Percentiles rank a stretch among this genome's conserved stretches.
phyloP scores from a whole-genome alignment of 306 rosid species.

The Glycyrrhiza uralensis region DNA sequence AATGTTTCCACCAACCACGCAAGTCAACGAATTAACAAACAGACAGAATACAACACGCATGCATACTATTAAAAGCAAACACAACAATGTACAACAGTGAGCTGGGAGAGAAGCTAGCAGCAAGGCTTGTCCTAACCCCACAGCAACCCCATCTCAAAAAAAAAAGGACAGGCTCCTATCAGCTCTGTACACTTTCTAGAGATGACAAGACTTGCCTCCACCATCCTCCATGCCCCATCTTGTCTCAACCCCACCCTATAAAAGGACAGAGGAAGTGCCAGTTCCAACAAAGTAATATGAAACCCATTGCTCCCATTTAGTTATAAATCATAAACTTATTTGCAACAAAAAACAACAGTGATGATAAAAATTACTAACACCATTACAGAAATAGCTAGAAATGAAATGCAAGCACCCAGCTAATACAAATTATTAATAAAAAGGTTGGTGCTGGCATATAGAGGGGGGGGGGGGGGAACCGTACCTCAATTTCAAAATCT shows the following conservation, averaged over 20 bases:
- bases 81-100: neutral
- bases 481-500: constrained; percentile 81
- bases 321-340: neutral
- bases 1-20: constrained; percentile 12
- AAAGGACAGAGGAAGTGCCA: neutral
- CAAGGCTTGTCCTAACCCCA: neutral
- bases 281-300: neutral
- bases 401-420: neutral
- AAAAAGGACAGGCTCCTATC: neutral
- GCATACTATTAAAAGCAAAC: neutral
- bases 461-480: too few relatives aligned
- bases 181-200: neutral
- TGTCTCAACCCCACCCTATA: neutral
- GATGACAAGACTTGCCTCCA: neutral
- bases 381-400: constrained; percentile 5
- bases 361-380: neutral
- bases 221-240: neutral
- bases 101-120: constrained; percentile 6
- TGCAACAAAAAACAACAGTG: neutral
- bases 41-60: neutral
- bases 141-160: neutral
- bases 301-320: neutral
- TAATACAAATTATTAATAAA: neutral
- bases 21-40: constrained; percentile 15
- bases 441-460: neutral